phyloP scores from a whole-genome alignment of 2,329 filamentous ascomycete species.

The Aureobasidium sp. region DNA sequence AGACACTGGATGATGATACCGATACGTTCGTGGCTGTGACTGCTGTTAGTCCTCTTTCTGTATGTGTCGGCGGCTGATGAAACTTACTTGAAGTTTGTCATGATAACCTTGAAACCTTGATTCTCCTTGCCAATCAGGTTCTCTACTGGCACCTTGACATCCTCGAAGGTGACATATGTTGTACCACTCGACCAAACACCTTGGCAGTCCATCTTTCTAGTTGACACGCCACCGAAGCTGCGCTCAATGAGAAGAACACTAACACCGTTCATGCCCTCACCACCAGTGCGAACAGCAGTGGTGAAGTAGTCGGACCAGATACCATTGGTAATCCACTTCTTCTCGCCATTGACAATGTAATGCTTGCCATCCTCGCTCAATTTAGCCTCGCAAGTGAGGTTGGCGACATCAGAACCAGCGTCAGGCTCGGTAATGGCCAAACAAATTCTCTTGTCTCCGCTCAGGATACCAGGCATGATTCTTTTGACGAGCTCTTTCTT shows the following conservation, averaged over 20 bases:
- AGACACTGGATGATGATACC: conserved; percentile 97
- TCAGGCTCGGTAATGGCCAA: conserved; percentile 94
- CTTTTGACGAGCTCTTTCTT: conserved; percentile 77
- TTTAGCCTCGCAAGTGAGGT: conserved; percentile 92
- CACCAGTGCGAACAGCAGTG: conserved; percentile 85
- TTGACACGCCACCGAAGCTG: conserved; percentile 74
- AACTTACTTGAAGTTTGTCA: conserved; percentile 73
- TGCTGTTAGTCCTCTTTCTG: conserved; percentile 41
- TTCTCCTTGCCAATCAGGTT: conserved; percentile 97
- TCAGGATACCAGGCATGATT: conserved; percentile 79
- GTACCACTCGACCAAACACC: conserved; percentile 94
- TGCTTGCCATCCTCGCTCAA: conserved; percentile 93
- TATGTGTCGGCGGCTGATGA: conserved; percentile 55
- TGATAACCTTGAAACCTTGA: conserved; percentile 96
- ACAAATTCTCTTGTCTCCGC: conserved; percentile 94
- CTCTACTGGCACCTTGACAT: conserved; percentile 99
- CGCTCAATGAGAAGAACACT: conserved; percentile 90
- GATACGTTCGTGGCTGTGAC: conserved; percentile 96
- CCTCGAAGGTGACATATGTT: conserved; percentile 96
- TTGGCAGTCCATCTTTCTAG: conserved; percentile 95
- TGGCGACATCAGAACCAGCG: conserved; percentile 90
- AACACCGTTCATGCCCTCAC: conserved; percentile 82
- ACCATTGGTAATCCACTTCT: conserved; percentile 99
- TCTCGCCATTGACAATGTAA: conserved; percentile 98
- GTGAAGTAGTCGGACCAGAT: conserved; percentile 93